Base-by-base conservation (phyloP, 2,329 filamentous ascomycete genomes). In the Neocucurbitaria cava region DNA sequence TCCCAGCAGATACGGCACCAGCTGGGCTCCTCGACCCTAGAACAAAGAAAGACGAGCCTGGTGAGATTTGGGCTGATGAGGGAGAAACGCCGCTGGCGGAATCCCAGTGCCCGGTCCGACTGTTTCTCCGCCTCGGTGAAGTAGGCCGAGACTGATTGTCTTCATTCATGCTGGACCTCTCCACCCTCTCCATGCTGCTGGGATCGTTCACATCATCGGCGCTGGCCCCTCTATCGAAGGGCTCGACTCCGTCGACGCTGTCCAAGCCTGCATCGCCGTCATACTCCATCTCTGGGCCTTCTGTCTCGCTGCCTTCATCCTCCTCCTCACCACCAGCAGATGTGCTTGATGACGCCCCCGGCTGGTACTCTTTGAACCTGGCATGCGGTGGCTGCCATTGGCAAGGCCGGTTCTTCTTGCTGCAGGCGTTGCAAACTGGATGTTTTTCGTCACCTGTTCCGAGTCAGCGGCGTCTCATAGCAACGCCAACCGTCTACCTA, bases 331-430 rank as follows among this genome's bases (percentile, higher is more conserved):
- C 52, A 13, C 36, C 41, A 20, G 46, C 40, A 21, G 54, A 53
- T 17, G 51, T 62, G 46, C 50, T 65, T 6, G 67, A 62, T 2
- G 56, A 61, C 18, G 53, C 53, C 9, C 59, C 56, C 10, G 69
- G 69, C 38, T 64, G 64, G 39, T 71, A 72, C 23, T 61, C 61
- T 30, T 61, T 68, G 50, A 73, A 71, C 43, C 55, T 65, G 20
- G 59, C 64, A 46, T 69, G 61, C 1, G 65, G 61, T 18, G 66
- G 50, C 40, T 71, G 68, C 70, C 70, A 73, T 30, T 66, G 62
- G 47, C 70, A 73, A 11, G 65, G 61, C 6, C 70, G 65, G 17
- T 65, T 69, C 35, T 71, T 73, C 48, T 70, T 73, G 42, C 56
- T 58, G 50, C 70, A 73, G n/a, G 68, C 66, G 20, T 66, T 70